Evolutionary conservation across 2,329 filamentous ascomycete genomes (phyloP).

Genomic region (Erysiphe neolycopersici): DNA sequence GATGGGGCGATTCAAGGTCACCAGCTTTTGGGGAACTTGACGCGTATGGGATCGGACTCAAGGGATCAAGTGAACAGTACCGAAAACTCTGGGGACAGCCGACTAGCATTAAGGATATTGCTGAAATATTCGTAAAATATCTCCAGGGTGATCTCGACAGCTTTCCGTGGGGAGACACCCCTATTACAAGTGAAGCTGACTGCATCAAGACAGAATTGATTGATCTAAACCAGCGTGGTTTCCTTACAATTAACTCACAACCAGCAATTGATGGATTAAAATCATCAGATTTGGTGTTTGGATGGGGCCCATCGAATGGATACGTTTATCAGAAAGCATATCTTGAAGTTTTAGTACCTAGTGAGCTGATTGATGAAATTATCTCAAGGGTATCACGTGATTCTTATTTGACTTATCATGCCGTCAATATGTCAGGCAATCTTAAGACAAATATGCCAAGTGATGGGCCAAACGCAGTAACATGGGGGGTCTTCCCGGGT

Average conservation of each 20-base stretch:
- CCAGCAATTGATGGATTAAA: slow-evolving; percentile 79
- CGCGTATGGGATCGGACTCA: slow-evolving; percentile 77
- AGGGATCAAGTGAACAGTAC: slow-evolving; percentile 87
- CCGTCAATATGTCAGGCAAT: slow-evolving; percentile 59
- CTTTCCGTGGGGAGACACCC: slow-evolving; percentile 80
- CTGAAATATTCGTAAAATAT: slow-evolving; percentile 63
- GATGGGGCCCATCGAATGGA: slow-evolving; percentile 84
- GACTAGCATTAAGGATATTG: slow-evolving; percentile 50
- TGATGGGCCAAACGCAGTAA: slow-evolving; percentile 89
- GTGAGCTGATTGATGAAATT: slow-evolving; percentile 51
- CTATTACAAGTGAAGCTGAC: slow-evolving; percentile 61
- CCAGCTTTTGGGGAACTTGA: slow-evolving; percentile 91
- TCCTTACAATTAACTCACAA: slow-evolving; percentile 93
- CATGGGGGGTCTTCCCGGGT: slow-evolving; percentile 95
- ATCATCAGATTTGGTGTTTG: slow-evolving; percentile 63
- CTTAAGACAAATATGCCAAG: slow-evolving; percentile 62
- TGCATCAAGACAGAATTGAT: slow-evolving; percentile 53
- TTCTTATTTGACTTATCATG: slow-evolving; percentile 76
- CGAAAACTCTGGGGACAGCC: slow-evolving; percentile 86
- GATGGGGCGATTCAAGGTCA: slow-evolving; percentile 92
- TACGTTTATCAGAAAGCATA: slow-evolving; percentile 99
- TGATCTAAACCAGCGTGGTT: slow-evolving; percentile 56
- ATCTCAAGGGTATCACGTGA: slow-evolving; percentile 52
- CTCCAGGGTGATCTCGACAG: slow-evolving; percentile 55
- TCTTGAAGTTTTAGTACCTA: slow-evolving; percentile 68